Evolutionary conservation across 78 protist genomes (phyloP).

Genomic region (Dictyostelium purpureum): DNA sequence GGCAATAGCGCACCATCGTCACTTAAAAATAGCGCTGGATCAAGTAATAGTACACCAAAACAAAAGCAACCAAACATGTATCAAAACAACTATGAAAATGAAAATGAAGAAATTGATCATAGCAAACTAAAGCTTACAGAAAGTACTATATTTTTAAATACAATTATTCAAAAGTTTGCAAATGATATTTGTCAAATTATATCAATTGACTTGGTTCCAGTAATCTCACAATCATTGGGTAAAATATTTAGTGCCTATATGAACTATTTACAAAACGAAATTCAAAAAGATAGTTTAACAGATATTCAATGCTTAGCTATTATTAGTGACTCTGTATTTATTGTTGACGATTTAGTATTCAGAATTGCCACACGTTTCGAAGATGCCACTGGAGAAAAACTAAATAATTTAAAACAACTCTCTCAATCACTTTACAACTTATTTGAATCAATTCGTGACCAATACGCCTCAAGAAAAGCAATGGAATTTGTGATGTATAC

Average conservation of each 20-base stretch:
- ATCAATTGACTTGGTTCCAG: slow-evolving; percentile 36
- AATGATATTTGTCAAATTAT: slow-evolving; percentile 60
- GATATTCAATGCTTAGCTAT: slow-evolving; percentile 51
- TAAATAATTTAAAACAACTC: slow-evolving; percentile 10
- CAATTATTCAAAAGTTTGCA: slow-evolving; percentile 52
- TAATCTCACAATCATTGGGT: neutral
- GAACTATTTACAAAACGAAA: neutral
- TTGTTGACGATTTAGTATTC: slow-evolving; percentile 30
- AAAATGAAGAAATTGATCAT: neutral
- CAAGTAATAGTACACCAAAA: neutral
- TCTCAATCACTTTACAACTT: neutral
- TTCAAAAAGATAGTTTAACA: slow-evolving; percentile 28
- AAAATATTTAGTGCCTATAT: slow-evolving; percentile 46
- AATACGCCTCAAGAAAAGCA: slow-evolving; percentile 42
- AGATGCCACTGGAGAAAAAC: slow-evolving; percentile 33
- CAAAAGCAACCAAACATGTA: neutral
- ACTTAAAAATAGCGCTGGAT: neutral
- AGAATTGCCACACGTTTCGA: slow-evolving; percentile 55
- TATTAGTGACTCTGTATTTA: slow-evolving; percentile 25
- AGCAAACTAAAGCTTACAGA: slow-evolving; percentile 45
- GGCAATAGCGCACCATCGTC: neutral
- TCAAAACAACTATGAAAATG: neutral
- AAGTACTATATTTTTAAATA: slow-evolving; percentile 61
- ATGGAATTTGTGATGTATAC: neutral
- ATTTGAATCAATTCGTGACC: slow-evolving; percentile 20